phyloP scores from a whole-genome alignment of 441 rosid genomes.

The Populus hybrid region DNA sequence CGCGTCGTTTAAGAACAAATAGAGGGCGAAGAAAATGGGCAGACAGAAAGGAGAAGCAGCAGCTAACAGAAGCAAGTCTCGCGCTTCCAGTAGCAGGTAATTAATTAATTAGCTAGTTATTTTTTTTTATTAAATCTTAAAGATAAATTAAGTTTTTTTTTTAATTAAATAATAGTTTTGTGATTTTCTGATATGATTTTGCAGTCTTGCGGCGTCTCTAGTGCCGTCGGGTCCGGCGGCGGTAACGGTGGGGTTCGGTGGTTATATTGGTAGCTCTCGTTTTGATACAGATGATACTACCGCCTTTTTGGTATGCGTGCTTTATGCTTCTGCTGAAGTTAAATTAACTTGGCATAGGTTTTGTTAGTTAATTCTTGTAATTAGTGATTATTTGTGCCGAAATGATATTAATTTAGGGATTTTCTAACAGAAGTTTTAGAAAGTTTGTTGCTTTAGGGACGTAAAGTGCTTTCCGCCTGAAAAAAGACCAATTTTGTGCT shows the following conservation, averaged over 20 bases:
- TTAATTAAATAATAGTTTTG: background rate
- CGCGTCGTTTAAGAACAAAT: background rate
- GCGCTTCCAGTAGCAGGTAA: constrained; percentile 98
- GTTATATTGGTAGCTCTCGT: constrained; percentile 85
- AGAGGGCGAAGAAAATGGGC: constrained; percentile 46
- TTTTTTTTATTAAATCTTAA: background rate
- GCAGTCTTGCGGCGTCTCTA: constrained; percentile 83
- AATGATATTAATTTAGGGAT: background rate
- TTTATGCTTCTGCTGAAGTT: background rate
- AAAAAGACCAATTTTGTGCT: background rate
- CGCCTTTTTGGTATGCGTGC: constrained; percentile 44
- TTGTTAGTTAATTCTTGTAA: background rate
- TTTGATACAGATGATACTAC: constrained; percentile 50
- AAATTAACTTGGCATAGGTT: background rate
- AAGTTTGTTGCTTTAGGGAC: background rate
- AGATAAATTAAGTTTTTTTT: background rate
- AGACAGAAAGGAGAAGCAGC: constrained; percentile 81
- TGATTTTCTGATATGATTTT: constrained; percentile 2
- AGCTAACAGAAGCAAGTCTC: constrained; percentile 61
- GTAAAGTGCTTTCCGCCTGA: background rate
- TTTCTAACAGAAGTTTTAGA: background rate
- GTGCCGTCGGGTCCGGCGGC: constrained; percentile 67
- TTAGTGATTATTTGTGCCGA: background rate
- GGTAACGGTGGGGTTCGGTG: constrained; percentile 84
- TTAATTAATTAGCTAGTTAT: too few species aligned